Percentiles rank a stretch among this genome's conserved stretches.
Conservation (phyloP, 2,329 filamentous ascomycete species). For the Phaeophleospora eucalypticola region DNA sequence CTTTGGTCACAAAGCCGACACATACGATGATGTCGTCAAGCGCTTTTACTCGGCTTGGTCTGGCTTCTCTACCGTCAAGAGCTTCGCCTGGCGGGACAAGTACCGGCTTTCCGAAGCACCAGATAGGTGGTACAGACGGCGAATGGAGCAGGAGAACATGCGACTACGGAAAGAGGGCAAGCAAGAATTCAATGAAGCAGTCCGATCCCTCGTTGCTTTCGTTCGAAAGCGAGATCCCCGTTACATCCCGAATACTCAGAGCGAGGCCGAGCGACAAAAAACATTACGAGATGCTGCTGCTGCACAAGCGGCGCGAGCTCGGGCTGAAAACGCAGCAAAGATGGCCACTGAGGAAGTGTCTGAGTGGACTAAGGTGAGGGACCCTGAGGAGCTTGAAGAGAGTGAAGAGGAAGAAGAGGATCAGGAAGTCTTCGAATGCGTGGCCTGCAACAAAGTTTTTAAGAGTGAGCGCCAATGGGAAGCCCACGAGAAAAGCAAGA, state of each 20-base stretch:
- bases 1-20: constrained; percentile 74
- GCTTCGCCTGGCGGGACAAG: constrained; percentile 83
- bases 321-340: constrained; percentile 76
- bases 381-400: constrained; percentile 50
- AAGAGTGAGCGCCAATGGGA: constrained; percentile 91
- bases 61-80: constrained; percentile 77
- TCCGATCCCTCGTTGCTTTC: constrained; percentile 80
- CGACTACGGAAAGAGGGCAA: constrained; percentile 75
- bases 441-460: constrained; percentile 63
- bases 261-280: constrained; percentile 75
- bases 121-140: constrained; percentile 72
- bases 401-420: constrained; percentile 47
- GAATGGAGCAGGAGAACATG: constrained; percentile 95
- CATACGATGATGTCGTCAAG: constrained; percentile 71
- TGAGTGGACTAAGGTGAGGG: constrained; percentile 67
- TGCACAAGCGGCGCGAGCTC: constrained; percentile 77
- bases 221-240: constrained; percentile 87
- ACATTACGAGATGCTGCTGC: constrained; percentile 71
- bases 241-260: constrained; percentile 71
- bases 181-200: constrained; percentile 87
- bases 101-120: constrained; percentile 82
- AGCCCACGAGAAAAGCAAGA: constrained; percentile 93
- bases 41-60: constrained; percentile 79
- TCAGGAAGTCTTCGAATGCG: constrained; percentile 57
- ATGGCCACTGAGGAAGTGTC: constrained; percentile 62